Percentiles rank a stretch among this genome's conserved stretches.
Evolutionary conservation across 2,329 filamentous ascomycete genomes (phyloP).

Genomic region (Raffaelea arxii): DNA sequence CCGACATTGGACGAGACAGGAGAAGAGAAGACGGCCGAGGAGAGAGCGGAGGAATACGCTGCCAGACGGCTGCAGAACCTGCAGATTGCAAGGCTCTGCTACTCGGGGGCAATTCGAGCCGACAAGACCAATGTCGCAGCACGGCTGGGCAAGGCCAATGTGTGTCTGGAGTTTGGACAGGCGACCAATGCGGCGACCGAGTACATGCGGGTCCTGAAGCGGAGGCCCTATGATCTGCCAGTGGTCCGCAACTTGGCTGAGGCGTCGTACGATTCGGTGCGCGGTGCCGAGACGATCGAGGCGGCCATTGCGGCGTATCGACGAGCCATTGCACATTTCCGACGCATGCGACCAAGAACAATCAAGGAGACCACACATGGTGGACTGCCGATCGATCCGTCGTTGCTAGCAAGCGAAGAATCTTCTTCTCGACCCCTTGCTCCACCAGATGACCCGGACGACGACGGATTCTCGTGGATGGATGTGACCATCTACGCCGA

Average conservation of each 20-base stretch:
- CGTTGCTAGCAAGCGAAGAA: too few relatives aligned
- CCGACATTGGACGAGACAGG: constrained; percentile 32
- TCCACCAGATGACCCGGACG: too few relatives aligned
- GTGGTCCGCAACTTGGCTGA: constrained; percentile 47
- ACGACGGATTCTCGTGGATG: constrained; percentile 54
- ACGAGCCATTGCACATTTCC: constrained; percentile 34
- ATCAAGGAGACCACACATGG: too few relatives aligned
- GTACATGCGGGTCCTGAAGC: constrained; percentile 44
- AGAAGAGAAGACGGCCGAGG: constrained; percentile 24
- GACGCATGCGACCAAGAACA: too few relatives aligned
- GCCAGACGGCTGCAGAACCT: constrained; percentile 30
- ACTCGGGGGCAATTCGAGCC: constrained; percentile 47
- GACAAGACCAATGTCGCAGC: constrained; percentile 48
- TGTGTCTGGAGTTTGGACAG: constrained; percentile 46
- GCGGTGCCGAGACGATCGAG: constrained; percentile 27
- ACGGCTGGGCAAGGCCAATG: constrained; percentile 48
- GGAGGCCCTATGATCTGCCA: constrained; percentile 42
- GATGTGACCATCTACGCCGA: constrained; percentile 82
- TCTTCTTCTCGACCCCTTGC: too few relatives aligned
- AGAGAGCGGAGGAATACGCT: too few relatives aligned
- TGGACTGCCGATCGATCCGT: constrained; percentile 13
- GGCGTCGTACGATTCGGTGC: constrained; percentile 42
- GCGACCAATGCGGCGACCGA: constrained; percentile 44
- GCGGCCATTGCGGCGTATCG: constrained; percentile 40
- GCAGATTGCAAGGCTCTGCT: constrained; percentile 48